A percentile compares a stretch with the other conserved stretches of the same genome.
Evolutionary conservation across 495 filamentous ascomycete genomes (phyloP).

Genomic region (Penicillium waksmanii): DNA sequence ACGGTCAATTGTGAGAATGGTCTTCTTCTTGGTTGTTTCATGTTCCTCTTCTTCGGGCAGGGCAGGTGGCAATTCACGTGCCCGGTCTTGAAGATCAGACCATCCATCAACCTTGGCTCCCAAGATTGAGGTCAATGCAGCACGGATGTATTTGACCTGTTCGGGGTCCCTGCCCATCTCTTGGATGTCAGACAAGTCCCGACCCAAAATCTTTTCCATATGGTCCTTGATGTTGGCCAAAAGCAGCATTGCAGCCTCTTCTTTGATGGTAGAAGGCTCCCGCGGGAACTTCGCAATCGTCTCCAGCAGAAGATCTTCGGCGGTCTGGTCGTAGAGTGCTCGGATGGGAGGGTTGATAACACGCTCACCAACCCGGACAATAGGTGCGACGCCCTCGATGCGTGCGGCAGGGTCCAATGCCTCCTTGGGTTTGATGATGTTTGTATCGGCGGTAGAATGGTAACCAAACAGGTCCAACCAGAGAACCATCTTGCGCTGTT

Average conservation of each 20-base stretch:
- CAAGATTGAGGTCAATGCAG: conserved; percentile 50
- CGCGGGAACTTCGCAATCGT: conserved; percentile 52
- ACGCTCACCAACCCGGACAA: conserved; percentile 50
- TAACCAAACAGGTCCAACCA: conserved; percentile 87
- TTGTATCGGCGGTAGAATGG: conserved; percentile 55
- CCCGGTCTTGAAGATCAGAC: conserved; percentile 49
- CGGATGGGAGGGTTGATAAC: conserved; percentile 50
- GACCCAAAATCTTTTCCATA: conserved; percentile 53
- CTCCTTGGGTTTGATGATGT: conserved; percentile 52
- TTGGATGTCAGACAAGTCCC: conserved; percentile 50
- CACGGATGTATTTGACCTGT: conserved; percentile 51
- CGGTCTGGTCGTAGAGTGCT: conserved; percentile 52
- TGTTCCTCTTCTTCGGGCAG: conserved; percentile 41
- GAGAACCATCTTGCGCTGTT: conserved; percentile 85
- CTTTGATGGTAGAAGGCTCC: conserved; percentile 52
- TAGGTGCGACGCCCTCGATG: conserved; percentile 47
- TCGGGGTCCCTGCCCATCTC: conserved; percentile 54
- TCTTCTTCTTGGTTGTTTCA: conserved; percentile 43
- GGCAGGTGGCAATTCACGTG: conserved; percentile 45
- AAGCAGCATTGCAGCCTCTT: conserved; percentile 54
- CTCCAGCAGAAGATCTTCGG: conserved; percentile 50
- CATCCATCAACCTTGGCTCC: conserved; percentile 54
- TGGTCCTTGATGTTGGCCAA: conserved; percentile 55
- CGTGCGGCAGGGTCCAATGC: conserved; percentile 43
- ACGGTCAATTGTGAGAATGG: conserved; percentile 50